These are phyloP conservation scores for Micractinium sp. DNA, from an alignment of 139 green algal genomes.

Conservation along the genomic window DNA sequence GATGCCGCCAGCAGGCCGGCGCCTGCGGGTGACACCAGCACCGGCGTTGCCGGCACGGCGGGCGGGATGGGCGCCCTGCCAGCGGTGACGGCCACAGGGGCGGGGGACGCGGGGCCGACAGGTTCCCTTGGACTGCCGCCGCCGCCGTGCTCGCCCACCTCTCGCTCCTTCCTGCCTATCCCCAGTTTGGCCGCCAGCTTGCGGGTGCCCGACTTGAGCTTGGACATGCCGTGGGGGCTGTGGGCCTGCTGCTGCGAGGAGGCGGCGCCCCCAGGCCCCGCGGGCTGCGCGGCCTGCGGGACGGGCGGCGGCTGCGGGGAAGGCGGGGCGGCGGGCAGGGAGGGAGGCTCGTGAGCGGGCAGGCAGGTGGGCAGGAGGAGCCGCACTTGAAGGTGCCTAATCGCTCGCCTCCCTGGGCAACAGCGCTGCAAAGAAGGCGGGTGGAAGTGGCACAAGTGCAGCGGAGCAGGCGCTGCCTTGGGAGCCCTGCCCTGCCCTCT, in stretches of 20 bases:
- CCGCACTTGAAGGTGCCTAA: no score
- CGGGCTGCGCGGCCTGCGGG: conserved; percentile 1
- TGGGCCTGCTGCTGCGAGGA: background rate
- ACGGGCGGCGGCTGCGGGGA: background rate
- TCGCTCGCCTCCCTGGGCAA: no score
- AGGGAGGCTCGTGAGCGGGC: no score
- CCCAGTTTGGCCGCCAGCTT: conserved; percentile 18
- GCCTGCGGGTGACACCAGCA: background rate
- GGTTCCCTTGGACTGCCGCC: background rate
- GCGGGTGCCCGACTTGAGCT: conserved; percentile 6
- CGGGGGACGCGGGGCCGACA: background rate
- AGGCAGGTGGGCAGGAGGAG: no score
- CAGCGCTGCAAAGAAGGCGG: no score
- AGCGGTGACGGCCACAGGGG: background rate
- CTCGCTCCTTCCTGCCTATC: background rate
- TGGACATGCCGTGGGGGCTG: conserved; percentile 7
- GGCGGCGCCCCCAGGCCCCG: background rate
- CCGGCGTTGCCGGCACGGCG: background rate
- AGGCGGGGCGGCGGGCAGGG: background rate
- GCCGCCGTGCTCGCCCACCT: background rate
- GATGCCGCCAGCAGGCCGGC: no score
- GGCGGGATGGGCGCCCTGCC: background rate
- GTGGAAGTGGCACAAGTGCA: no score
- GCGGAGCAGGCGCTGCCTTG: no score
- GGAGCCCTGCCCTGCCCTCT: no score